Evolutionary conservation across 176 grass and related monocot species (phyloP), one percentile per base, ranked within the genome.

Genomic region (Ananas comosus): DNA sequence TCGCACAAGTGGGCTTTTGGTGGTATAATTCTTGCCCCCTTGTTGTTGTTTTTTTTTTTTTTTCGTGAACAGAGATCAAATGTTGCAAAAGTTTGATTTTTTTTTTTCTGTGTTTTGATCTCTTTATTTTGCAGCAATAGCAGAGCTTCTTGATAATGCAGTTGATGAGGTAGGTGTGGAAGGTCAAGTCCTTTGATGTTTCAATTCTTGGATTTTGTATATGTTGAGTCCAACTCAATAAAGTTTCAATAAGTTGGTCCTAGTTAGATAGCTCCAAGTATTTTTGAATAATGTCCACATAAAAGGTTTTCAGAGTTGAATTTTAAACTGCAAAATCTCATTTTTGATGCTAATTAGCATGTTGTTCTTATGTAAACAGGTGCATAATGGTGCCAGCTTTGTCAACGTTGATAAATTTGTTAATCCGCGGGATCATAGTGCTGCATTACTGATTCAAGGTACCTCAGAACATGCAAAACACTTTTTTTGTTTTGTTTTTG

Each of bases 1-100:
- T 85, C 83, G 2, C 83, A 85, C 48, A 85, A 85, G 70, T 85
- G 83, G 83, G 83, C 78, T 50, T 85, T 85, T 80, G 83, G 83
- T 68, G 83, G 83, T 85, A 75, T 49, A 78, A 23, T 59, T 59
- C 17, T 19, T 49, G 19, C 51, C 24, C 64, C 11, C 23, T 49
- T 72, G 16, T 48, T 59, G 50, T 12, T 53, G n/a, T 50, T 74
- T 12, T 48, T 51, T 56, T 50, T 74, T 12, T 48, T 51, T 56
- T 72, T 13, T 49, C 58, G 11, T 54, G 29, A 33, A 47, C 10
- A 69, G 22, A 53, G 6, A 13, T 51, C 23, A 12, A 42, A 17
- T 68, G 25, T 51, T 70, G 25, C 25, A 27, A 3, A 57, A 52
- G 49, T 10, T 13, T 66, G 71, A 28, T 47, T n/a, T 42, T 59